Base-by-base conservation (phyloP, 805 yeast genomes). In the Isabelozyma heimii region DNA sequence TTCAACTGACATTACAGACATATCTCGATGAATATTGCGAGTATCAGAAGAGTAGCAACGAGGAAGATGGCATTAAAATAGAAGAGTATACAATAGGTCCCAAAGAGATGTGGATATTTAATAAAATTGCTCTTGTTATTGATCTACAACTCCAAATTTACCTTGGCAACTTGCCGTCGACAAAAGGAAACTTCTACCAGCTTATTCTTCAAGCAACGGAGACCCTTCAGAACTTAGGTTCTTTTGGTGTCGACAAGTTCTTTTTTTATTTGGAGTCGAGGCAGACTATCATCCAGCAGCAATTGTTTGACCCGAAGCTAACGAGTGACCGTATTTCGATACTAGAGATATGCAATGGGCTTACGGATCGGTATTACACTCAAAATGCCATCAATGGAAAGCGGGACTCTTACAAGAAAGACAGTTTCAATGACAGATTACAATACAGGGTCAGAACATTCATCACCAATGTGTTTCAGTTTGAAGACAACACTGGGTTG, bases 401-500 rank as follows among this genome's bases (percentile, higher is more conserved):
- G 16, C 57, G 52, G 26, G 64, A 69, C 49, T 61, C 75, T 1
- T 61, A 63, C 45, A 54, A 59, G 30, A 72, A 72, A 48, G 79
- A 73, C 51, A 59, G 70, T 0, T 71, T 69, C 54, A 72, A 68
- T 46, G 77, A 73, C 50, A 42, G 37, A n/a, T 57, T 73, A 30
- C 73, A 71, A 38, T 65, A 60, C 37, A 58, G 76, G 27, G 70
- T 73, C 4, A 58, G 75, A 37, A 45, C 53, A 1, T 73, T 72
- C 45, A 56, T 72, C 17, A 56, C 74, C 15, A 62, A 60, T 30
- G 46, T 71, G 13, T 62, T 74, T 44, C 56, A 63, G 13, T 59
- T 72, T 39, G 78, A 73, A 44, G 79, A 74, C 49, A 73, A 70
- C 53, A 74, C 79, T 3, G 79, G 79, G 1, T 61, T 74, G 46